Base-by-base conservation (phyloP, 1,284 basidiomycete genomes). In the Cryptococcus sp. region DNA sequence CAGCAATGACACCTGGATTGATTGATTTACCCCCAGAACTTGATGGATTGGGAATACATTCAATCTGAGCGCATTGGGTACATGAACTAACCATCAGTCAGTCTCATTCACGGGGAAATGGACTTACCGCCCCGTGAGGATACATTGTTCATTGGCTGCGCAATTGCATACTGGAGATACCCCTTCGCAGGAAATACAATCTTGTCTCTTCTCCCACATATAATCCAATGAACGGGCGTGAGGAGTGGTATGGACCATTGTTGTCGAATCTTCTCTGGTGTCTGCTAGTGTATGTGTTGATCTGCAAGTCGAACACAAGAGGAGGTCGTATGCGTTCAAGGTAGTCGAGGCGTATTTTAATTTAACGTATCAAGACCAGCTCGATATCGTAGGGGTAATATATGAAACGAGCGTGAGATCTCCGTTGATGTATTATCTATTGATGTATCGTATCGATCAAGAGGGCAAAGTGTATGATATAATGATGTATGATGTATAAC, bases 1-100 rank as follows among this genome's bases (percentile, higher is more conserved):
- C 72, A 21, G 71, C 74, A 46, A 77, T 75, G 19, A 71, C 61
- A 23, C 75, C 75, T 4, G 73, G 64, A 48, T 73, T 75, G 23
- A 75, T 55, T 2, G 60, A 48, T 16, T 53, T 52, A 4, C 59
- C 47, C 14, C 50, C 47, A 3, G 54, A 55, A 10, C 41, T 43
- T 1, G 61, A 53, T 3, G 55, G 48, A 42, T 53, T 54, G 37
- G 63, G 61, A 51, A 68, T 57, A 50, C 73, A 75, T 46, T 66
- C 58, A 43, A 72, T 69, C 1, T 59, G 53, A 7, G 73, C 57
- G 53, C 75, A 76, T 21, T 67, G 56, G 13, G 60, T 65, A 49
- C 72, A 73, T 46, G 72, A 73, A 46, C 73, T 72, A 50, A 34
- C 9, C 22, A 19, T 16, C 34, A 21, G 37, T 19, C 13, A 21